Evolutionary conservation across 352 stramenopile genomes (phyloP), one percentile per base, ranked within the genome.

Genomic region (Globisporangium nodosum): DNA sequence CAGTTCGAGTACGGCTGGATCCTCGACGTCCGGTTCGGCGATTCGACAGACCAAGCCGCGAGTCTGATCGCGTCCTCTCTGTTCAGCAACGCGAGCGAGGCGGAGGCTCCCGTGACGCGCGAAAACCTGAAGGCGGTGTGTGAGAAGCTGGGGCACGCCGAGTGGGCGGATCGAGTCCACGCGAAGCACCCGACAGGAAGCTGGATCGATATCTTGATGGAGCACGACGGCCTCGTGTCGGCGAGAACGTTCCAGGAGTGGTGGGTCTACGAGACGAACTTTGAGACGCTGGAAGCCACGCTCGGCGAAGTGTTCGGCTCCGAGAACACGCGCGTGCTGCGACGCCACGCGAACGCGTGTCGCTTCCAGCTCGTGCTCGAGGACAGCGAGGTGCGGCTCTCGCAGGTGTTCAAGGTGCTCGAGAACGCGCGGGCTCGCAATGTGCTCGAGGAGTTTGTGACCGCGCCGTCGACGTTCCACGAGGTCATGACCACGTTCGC

Each of bases 341-440:
- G 56, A 5, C 57, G 62, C 16, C 46, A 69, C 21, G 56, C 51
- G 9, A 6, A 39, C 12, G 16, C 57, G 7, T 65, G 62, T 21
- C 62, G 58, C 20, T 69, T 65, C 37, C 62, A 69, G 35, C 42
- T 69, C 43, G 46, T 53, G 15, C 46, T 69, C 13, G 57, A 64
- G n/a, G 62, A 65, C 51, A 24, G 40, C 20, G 57, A 69, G 31
- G 45, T 69, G 7, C 52, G 58, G 53, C 56, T 69, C 20, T 69
- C 62, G 52, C 62, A 69, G 42, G 62, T 69, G n/a, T 69, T 69
- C 58, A 69, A 69, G 46, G 49, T 64, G 48, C 54, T 69, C 20
- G 62, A 69, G 53, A 51, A 18, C 11, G 57, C 52, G 18, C 59
- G 49, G 7, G 39, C 16, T 8, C 40, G 47, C 33, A 1, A 30